Base-by-base conservation (phyloP, 2,329 filamentous ascomycete species). In the Scedosporium minutisporum region DNA sequence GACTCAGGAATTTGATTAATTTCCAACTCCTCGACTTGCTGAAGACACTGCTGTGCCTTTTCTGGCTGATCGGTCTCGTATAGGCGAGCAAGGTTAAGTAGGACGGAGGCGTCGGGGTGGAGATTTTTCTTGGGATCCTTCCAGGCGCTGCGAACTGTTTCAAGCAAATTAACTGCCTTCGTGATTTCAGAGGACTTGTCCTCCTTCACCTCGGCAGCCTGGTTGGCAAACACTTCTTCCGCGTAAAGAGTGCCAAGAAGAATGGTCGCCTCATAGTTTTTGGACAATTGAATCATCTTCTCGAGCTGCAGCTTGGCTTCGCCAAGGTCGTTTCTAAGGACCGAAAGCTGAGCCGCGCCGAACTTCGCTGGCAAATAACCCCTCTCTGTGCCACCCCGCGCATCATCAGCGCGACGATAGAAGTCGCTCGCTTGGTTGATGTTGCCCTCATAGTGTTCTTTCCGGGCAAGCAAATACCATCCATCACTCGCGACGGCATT, bases 401-500 rank as follows among this genome's bases (percentile, higher is more conserved):
- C 93, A 72, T 96, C 90, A 72, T 99, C 95, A 1, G 96, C 90
- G 67, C 90, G 88, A 62, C 87, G 86, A 75, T 99, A 99, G 74
- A 88, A 96, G 69, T 96, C 91, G 21, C 83, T 85, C 1, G 95
- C 93, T 63, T 86, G 87, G 21, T 87, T 81, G 6, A 85, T 76
- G 63, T 97, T 87, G 51, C 89, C 88, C 63, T 86, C 84, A 67
- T 91, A 91, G 71, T 99, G 95, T 66, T 93, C 91, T 72, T 96
- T 97, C 65, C 93, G 84, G 29, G 92, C 95, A 48, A 97, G 84
- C 7, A 97, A 77, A 75, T 97, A 99, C 93, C 93, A 97, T 42
- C 95, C 96, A 72, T 99, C 96, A 75, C 93, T 96, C 25, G 93
- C 93, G 73, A 97, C 91, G 3, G 93, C 91, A 73, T 96, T 96